These are phyloP conservation scores for Xylaria scruposa DNA, from an alignment of 495 filamentous ascomycete genomes.

Conservation along the genomic window DNA sequence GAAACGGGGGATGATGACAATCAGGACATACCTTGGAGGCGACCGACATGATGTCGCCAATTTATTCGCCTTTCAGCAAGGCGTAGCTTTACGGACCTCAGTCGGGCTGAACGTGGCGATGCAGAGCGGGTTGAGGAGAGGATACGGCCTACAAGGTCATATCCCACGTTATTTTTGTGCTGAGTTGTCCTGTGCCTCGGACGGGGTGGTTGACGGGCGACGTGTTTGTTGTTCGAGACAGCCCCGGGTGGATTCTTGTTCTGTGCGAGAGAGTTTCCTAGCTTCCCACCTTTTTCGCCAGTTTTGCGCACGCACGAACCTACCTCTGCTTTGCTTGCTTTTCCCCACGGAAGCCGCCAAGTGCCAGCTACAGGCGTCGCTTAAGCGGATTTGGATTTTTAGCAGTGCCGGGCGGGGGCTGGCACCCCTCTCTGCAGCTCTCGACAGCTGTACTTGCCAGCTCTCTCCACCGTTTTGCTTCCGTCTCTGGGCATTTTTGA, in stretches of 20 bases:
- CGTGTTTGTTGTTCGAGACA: constrained; percentile 19
- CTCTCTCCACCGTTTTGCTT: constrained; percentile 19
- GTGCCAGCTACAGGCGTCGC: constrained; percentile 4
- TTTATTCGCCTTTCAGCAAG: constrained; percentile 56
- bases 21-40: constrained; percentile 61
- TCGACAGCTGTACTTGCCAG: neutral
- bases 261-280: constrained; percentile 11
- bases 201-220: neutral
- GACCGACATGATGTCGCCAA: constrained; percentile 67
- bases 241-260: neutral
- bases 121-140: constrained; percentile 36
- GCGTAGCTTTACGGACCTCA: constrained; percentile 46
- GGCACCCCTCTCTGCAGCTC: neutral
- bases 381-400: neutral
- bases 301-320: constrained; percentile 23
- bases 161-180: constrained; percentile 27
- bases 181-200: constrained; percentile 22
- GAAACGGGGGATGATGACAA: neutral
- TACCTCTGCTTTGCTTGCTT: neutral
- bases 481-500: constrained; percentile 10
- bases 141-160: constrained; percentile 45
- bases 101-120: constrained; percentile 39
- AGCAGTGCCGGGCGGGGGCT: neutral
- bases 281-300: constrained; percentile 19
- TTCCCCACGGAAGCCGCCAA: neutral